phyloP scores from a whole-genome alignment of 2,329 filamentous ascomycete genomes.

The Diaporthe sp. region DNA sequence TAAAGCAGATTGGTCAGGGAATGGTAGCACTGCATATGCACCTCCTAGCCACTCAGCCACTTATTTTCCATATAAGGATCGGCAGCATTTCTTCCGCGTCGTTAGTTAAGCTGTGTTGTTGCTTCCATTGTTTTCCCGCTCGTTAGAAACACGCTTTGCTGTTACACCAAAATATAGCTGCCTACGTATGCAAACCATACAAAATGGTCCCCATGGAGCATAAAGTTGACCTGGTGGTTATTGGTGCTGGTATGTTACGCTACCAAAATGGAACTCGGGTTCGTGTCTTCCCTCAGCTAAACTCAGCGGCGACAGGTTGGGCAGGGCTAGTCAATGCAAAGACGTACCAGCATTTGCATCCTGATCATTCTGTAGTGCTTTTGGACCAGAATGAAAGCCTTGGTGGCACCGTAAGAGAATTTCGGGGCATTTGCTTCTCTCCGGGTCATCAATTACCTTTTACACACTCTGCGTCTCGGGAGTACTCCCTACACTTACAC shows the following conservation, averaged over 20 bases:
- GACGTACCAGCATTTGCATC: conserved; percentile 72
- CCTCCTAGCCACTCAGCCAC: too few relatives aligned
- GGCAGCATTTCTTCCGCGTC: neutral
- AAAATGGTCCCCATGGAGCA: neutral
- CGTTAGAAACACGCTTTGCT: neutral
- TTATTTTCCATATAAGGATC: neutral
- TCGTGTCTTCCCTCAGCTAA: neutral
- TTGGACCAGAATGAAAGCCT: conserved; percentile 70
- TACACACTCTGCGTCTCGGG: neutral
- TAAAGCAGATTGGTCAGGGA: conserved; percentile 40
- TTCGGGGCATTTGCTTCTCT: too few relatives aligned
- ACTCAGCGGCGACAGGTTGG: conserved; percentile 53
- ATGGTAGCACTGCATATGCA: conserved; percentile 44
- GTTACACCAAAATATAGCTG: neutral
- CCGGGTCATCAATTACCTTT: neutral
- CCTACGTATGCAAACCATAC: too few relatives aligned
- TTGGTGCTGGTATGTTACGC: conserved; percentile 56
- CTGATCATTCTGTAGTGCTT: conserved; percentile 67
- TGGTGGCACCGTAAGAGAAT: conserved; percentile 67
- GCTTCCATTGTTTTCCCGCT: neutral
- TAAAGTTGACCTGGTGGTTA: conserved; percentile 48
- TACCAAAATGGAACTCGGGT: too few relatives aligned
- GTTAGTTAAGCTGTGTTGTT: neutral
- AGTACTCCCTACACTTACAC: neutral
- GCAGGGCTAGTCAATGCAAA: conserved; percentile 74